Evolutionary conservation across 768 basidiomycete genomes (phyloP).

Genomic region (Boletus rubroflammeus): DNA sequence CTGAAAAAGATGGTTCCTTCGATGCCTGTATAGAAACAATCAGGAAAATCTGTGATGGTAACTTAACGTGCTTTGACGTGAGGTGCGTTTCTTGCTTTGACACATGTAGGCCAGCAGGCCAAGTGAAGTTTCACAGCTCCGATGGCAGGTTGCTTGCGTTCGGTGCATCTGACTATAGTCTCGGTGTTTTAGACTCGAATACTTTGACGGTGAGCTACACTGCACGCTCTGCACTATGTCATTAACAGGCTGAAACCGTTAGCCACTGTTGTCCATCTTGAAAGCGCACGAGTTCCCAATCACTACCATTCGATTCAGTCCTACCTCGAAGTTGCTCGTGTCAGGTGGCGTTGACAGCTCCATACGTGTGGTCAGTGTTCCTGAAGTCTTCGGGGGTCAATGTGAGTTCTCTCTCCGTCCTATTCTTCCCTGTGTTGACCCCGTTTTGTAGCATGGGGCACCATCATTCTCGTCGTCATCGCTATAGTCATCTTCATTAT

Average conservation of each 20-base stretch:
- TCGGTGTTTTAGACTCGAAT: constrained; percentile 78
- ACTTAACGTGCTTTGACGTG: constrained; percentile 83
- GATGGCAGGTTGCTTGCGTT: constrained; percentile 82
- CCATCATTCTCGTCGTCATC: constrained; percentile 39
- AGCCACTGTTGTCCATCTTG: constrained; percentile 86
- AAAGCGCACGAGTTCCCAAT: constrained; percentile 95
- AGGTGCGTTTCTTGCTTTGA: constrained; percentile 49
- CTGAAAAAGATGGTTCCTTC: constrained; percentile 62
- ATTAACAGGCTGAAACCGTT: constrained; percentile 2
- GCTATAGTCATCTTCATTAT: constrained; percentile 42
- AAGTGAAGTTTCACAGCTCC: constrained; percentile 42
- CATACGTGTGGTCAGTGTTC: constrained; percentile 74
- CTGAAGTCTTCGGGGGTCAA: constrained; percentile 47
- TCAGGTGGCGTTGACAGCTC: constrained; percentile 92
- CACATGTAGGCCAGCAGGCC: constrained; percentile 1
- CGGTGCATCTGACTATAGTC: constrained; percentile 81
- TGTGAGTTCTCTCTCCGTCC: constrained; percentile 43
- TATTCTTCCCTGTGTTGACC: constrained; percentile 28
- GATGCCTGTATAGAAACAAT: constrained; percentile 48
- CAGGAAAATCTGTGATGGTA: constrained; percentile 73
- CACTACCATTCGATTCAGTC: constrained; percentile 86
- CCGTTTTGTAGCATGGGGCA: constrained; percentile 36
- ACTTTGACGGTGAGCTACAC: constrained; percentile 63
- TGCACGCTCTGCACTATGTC: not conserved
- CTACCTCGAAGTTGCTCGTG: constrained; percentile 72